phyloP scores from a whole-genome alignment of 2,329 filamentous ascomycete species.

The Podosphaera xanthii region DNA sequence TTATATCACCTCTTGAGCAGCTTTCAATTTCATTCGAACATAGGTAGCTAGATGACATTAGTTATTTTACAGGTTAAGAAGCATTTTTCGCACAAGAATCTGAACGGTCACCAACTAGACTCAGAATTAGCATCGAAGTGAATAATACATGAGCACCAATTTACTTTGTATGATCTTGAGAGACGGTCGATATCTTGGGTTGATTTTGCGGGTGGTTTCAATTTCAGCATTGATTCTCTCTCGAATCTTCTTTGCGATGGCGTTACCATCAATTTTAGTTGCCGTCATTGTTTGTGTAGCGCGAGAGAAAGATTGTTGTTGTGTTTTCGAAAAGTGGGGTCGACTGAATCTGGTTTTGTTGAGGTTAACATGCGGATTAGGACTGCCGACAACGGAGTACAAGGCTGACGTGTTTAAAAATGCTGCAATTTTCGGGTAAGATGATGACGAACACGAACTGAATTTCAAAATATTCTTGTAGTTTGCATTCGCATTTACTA shows the following conservation, averaged over 20 bases:
- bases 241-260: conserved; percentile 79
- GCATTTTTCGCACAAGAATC: conserved; percentile 51
- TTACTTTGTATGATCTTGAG: conserved; percentile 87
- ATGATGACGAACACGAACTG: too few relatives aligned
- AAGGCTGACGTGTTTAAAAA: too few relatives aligned
- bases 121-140: conserved; percentile 6
- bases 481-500: too few relatives aligned
- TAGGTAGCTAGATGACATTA: conserved; percentile 47
- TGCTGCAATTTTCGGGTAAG: too few relatives aligned
- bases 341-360: conserved; percentile 1
- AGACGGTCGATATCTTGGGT: conserved; percentile 70
- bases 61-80: not conserved
- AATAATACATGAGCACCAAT: not conserved
- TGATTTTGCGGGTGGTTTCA: conserved; percentile 53
- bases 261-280: conserved; percentile 83
- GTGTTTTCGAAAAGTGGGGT: conserved; percentile 1
- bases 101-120: conserved; percentile 64
- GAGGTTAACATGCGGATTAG: too few relatives aligned
- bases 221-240: conserved; percentile 65
- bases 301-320: conserved; percentile 21
- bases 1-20: conserved; percentile 52
- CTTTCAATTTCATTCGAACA: conserved; percentile 99
- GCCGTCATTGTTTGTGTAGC: conserved; percentile 52
- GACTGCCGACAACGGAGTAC: too few relatives aligned
- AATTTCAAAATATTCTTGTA: too few relatives aligned